phyloP scores from a whole-genome alignment of 1,284 basidiomycete genomes.

The Leccinum ponderosum region DNA sequence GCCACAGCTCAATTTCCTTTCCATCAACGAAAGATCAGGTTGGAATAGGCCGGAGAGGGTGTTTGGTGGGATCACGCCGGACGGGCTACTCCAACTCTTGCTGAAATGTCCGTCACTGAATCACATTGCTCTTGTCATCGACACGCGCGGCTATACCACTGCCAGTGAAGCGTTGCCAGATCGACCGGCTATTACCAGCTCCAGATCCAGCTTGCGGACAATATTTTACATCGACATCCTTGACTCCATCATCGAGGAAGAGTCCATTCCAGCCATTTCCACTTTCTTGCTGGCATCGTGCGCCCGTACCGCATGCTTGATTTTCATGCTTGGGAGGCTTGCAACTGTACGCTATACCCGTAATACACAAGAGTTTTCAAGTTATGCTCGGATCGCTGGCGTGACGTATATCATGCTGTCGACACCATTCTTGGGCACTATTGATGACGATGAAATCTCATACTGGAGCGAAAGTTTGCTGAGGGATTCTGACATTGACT shows the following conservation, averaged over 20 bases:
- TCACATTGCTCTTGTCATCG: not conserved
- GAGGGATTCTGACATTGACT: not conserved
- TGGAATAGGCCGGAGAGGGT: not conserved
- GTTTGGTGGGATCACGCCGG: not conserved
- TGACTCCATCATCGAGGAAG: not conserved
- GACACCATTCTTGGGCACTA: not conserved
- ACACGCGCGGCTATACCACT: slow-evolving; percentile 2
- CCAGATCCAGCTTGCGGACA: not conserved
- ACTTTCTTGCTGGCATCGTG: not conserved
- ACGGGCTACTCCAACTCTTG: not conserved
- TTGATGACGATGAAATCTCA: not conserved
- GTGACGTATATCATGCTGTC: not conserved
- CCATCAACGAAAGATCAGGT: not conserved
- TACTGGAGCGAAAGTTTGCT: not conserved
- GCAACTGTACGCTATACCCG: not conserved
- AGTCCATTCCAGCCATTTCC: not conserved
- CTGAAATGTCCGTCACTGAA: not conserved
- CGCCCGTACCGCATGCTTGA: not conserved
- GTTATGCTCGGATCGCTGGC: not conserved
- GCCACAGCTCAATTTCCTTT: no score
- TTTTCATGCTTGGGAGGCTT: not conserved
- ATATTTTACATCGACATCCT: not conserved
- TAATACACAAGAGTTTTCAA: not conserved
- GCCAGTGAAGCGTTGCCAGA: not conserved
- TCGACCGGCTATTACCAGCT: not conserved